Conservation (phyloP, 768 basidiomycete species). For the Russula compacta region DNA sequence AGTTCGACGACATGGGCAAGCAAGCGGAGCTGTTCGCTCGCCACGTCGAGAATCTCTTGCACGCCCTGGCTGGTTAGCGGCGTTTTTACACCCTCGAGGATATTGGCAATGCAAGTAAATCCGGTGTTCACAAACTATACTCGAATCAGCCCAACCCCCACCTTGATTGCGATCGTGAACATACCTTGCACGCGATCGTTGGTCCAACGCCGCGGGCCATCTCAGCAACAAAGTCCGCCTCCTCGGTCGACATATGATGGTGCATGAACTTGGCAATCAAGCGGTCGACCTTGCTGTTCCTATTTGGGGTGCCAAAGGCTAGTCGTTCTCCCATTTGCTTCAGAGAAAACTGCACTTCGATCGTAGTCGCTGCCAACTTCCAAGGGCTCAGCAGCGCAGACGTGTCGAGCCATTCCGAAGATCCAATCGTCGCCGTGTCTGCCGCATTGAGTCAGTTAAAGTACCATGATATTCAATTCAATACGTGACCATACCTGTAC, state of each 20-base stretch:
- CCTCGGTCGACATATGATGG: slow-evolving; percentile 65
- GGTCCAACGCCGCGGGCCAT: slow-evolving; percentile 64
- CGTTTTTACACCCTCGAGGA: slow-evolving; percentile 32
- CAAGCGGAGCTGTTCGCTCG: slow-evolving; percentile 58
- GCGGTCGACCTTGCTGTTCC: slow-evolving; percentile 56
- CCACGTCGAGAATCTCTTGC: slow-evolving; percentile 31
- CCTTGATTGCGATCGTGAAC: not conserved
- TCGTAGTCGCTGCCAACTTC: slow-evolving; percentile 74
- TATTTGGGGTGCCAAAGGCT: slow-evolving; percentile 46
- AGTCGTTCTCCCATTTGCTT: slow-evolving; percentile 66
- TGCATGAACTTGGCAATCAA: slow-evolving; percentile 60
- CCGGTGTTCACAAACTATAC: slow-evolving; percentile 68
- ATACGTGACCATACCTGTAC: slow-evolving; percentile 37
- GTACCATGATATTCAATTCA: not conserved
- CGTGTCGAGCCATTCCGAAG: slow-evolving; percentile 51
- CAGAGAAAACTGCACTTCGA: slow-evolving; percentile 67
- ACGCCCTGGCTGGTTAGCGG: slow-evolving; percentile 23
- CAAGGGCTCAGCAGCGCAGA: slow-evolving; percentile 69
- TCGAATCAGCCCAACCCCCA: not conserved
- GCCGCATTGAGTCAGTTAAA: not conserved
- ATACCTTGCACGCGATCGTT: slow-evolving; percentile 59
- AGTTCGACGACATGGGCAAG: slow-evolving; percentile 62
- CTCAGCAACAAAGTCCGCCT: slow-evolving; percentile 78
- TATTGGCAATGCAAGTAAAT: slow-evolving; percentile 51
- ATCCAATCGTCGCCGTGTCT: slow-evolving; percentile 35